A percentile compares a stretch with the other conserved stretches of the same genome.
These are phyloP conservation scores for Wakefieldia striispora DNA, from an alignment of 768 basidiomycete species.

Conservation along the genomic window DNA sequence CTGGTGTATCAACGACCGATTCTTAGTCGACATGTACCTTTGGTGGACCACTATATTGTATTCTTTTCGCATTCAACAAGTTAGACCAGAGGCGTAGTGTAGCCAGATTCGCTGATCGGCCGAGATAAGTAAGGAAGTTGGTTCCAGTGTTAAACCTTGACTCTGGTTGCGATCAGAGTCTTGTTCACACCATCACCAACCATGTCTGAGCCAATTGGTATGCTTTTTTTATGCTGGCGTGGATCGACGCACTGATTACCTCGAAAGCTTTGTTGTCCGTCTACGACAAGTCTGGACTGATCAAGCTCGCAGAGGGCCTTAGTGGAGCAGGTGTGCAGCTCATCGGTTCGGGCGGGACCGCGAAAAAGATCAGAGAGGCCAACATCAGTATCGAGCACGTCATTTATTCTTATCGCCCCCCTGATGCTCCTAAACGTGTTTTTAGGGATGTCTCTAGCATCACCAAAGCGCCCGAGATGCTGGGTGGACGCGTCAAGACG, in stretches of 20 bases:
- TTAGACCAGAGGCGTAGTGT: constrained; percentile 3
- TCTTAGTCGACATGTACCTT: constrained; percentile 6
- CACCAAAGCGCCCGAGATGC: constrained; percentile 98
- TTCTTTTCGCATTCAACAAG: neutral
- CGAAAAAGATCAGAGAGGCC: constrained; percentile 94
- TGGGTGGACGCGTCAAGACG: constrained; percentile 97
- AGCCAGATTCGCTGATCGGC: constrained; percentile 13
- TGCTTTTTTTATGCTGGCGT: constrained; percentile 1
- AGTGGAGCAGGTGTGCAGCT: constrained; percentile 79
- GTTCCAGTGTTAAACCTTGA: neutral
- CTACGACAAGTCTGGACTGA: constrained; percentile 89
- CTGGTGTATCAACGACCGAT: constrained; percentile 3
- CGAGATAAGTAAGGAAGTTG: constrained; percentile 16
- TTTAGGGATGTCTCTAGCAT: constrained; percentile 93
- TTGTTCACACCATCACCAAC: constrained; percentile 15
- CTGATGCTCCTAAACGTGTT: constrained; percentile 4
- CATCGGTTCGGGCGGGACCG: constrained; percentile 94
- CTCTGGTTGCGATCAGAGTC: neutral
- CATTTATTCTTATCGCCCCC: constrained; percentile 1
- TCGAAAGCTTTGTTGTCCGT: constrained; percentile 83
- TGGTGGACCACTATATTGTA: constrained; percentile 14
- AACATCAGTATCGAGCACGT: constrained; percentile 88
- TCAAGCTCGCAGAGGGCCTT: constrained; percentile 88
- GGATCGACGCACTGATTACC: constrained; percentile 1
- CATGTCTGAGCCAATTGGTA: constrained; percentile 32